These are phyloP conservation scores for Auricularia cornea DNA, from an alignment of 768 basidiomycete species.

Conservation along the genomic window DNA sequence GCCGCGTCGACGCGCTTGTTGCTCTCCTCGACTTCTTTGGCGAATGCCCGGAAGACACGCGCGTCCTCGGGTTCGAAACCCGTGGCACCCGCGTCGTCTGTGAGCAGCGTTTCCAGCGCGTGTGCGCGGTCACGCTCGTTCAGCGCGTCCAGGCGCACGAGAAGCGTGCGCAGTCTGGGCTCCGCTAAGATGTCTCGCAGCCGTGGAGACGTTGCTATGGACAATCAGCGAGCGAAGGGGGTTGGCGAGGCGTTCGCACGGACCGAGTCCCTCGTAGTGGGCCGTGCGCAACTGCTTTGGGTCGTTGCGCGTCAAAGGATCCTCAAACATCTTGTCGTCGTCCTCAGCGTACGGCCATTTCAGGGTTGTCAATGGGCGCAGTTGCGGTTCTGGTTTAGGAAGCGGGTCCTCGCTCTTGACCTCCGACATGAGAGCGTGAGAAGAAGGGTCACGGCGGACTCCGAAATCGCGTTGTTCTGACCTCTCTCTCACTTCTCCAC, in stretches of 20 bases:
- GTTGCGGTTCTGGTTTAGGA: neutral
- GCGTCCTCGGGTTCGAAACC: neutral
- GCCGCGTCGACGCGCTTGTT: neutral
- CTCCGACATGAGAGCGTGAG: too few relatives aligned
- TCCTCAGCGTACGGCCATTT: neutral
- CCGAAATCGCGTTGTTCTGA: too few relatives aligned
- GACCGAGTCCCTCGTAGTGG: neutral
- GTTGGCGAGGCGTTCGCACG: neutral
- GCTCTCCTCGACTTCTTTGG: neutral
- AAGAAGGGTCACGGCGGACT: too few relatives aligned
- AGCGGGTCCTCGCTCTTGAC: too few relatives aligned
- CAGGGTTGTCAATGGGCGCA: neutral
- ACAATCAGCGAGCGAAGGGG: neutral
- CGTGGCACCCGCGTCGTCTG: neutral
- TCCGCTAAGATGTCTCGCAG: neutral
- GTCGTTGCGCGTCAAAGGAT: neutral
- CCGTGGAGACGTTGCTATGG: neutral
- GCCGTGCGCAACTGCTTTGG: neutral
- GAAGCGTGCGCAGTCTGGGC: neutral
- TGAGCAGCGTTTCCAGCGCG: neutral
- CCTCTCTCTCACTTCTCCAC: too few relatives aligned
- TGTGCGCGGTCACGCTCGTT: neutral
- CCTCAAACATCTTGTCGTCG: neutral
- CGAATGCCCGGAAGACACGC: neutral
- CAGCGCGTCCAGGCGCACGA: neutral